A percentile compares a stretch with the other conserved stretches of the same genome.
phyloP scores from a whole-genome alignment of 106 monocot genomes.

The Acanthochlamys bracteata region DNA sequence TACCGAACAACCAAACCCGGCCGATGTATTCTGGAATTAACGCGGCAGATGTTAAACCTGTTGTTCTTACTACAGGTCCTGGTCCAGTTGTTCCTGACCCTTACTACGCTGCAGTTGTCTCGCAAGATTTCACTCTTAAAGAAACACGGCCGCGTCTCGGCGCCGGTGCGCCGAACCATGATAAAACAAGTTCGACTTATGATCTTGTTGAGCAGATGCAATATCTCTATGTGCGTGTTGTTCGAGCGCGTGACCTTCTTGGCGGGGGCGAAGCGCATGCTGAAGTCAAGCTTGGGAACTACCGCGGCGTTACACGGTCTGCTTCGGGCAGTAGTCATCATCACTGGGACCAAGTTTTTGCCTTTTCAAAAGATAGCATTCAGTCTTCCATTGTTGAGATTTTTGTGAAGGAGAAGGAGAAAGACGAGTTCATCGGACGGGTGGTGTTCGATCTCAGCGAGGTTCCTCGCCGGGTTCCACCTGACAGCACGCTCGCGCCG shows the following conservation, averaged over 20 bases:
- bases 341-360: slow-evolving; percentile 67
- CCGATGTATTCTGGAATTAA: too few relatives aligned
- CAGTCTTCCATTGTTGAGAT: slow-evolving; percentile 60
- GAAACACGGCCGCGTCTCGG: slow-evolving; percentile 46
- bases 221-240: slow-evolving; percentile 58
- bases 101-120: slow-evolving; percentile 5
- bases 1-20: background rate
- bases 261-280: slow-evolving; percentile 15
- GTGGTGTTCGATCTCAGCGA: slow-evolving; percentile 55
- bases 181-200: slow-evolving; percentile 38
- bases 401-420: slow-evolving; percentile 42
- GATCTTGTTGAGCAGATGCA: slow-evolving; percentile 62
- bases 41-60: background rate
- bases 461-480: slow-evolving; percentile 53
- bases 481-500: slow-evolving; percentile 76
- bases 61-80: background rate
- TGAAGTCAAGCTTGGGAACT: slow-evolving; percentile 74
- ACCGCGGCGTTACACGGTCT: slow-evolving; percentile 41
- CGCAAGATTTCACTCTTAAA: slow-evolving; percentile 50
- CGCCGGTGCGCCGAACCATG: slow-evolving; percentile 8
- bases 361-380: slow-evolving; percentile 60
- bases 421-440: slow-evolving; percentile 49
- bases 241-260: slow-evolving; percentile 31
- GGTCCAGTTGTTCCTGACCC: background rate
- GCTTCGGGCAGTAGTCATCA: slow-evolving; percentile 2